phyloP scores from a whole-genome alignment of 495 filamentous ascomycete genomes.

The Lophiotrema nucula region DNA sequence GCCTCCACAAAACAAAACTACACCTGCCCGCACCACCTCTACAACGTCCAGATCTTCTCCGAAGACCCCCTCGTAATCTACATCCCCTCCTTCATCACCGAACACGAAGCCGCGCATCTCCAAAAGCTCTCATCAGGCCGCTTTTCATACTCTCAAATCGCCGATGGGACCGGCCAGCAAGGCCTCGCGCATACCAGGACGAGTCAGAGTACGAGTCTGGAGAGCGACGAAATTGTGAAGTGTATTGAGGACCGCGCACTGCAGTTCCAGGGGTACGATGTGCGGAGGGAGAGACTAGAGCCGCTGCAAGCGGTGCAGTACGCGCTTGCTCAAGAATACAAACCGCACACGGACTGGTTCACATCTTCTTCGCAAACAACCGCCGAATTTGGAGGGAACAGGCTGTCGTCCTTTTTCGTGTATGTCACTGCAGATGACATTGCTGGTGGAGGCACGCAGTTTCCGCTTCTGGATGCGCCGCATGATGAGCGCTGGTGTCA shows the following conservation, averaged over 20 bases:
- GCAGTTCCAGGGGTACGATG: conserved; percentile 32
- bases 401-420: conserved; percentile 35
- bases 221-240: conserved; percentile 9
- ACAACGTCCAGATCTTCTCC: conserved; percentile 53
- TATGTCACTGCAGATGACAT: conserved; percentile 23
- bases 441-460: conserved; percentile 30
- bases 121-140: conserved; percentile 2
- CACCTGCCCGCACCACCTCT: conserved; percentile 38
- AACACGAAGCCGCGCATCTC: conserved; percentile 43
- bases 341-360: conserved; percentile 61
- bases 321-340: conserved; percentile 48
- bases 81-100: conserved; percentile 47
- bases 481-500: conserved; percentile 31
- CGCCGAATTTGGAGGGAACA: conserved; percentile 48
- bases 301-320: conserved; percentile 57
- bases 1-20: conserved; percentile 8
- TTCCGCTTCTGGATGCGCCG: conserved; percentile 31
- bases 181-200: conserved; percentile 16
- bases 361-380: conserved; percentile 43
- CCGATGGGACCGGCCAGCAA: conserved; percentile 20
- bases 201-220: conserved; percentile 19
- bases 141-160: conserved; percentile 23
- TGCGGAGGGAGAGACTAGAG: conserved; percentile 52
- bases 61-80: conserved; percentile 57
- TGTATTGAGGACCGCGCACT: conserved; percentile 36